A percentile compares a stretch with the other conserved stretches of the same genome.
Conservation (phyloP, 2,329 filamentous ascomycete genomes). For the Mycosphaerella sp. region DNA sequence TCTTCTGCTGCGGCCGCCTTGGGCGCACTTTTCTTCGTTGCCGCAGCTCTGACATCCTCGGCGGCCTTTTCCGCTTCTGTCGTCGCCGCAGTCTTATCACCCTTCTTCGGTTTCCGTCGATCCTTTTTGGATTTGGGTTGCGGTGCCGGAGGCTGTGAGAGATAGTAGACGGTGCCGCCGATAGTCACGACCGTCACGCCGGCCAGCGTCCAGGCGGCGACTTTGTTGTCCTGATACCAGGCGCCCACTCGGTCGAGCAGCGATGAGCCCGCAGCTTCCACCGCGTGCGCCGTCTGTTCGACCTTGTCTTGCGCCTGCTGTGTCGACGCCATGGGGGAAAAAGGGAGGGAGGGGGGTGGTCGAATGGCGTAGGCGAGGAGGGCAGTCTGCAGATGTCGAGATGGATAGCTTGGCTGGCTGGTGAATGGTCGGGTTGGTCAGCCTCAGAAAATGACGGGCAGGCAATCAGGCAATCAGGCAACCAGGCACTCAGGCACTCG, state of each 20-base stretch:
- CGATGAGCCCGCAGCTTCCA: slow-evolving; percentile 53
- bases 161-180: slow-evolving; percentile 88
- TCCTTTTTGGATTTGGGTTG: slow-evolving; percentile 72
- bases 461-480: no score
- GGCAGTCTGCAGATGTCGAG: not conserved
- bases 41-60: slow-evolving; percentile 16
- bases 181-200: slow-evolving; percentile 89
- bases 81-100: slow-evolving; percentile 43
- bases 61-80: slow-evolving; percentile 30
- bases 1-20: slow-evolving; percentile 33
- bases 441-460: slow-evolving; percentile 3
- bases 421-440: not conserved
- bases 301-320: slow-evolving; percentile 16
- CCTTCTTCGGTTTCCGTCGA: slow-evolving; percentile 78
- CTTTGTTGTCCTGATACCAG: slow-evolving; percentile 95
- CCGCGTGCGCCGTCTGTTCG: slow-evolving; percentile 17
- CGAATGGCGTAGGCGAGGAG: slow-evolving; percentile 3
- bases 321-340: slow-evolving; percentile 14
- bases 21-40: slow-evolving; percentile 21
- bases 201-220: slow-evolving; percentile 90
- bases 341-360: not conserved
- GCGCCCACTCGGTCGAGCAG: slow-evolving; percentile 83
- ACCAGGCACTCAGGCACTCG: no score
- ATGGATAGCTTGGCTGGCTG: slow-evolving; percentile 4
- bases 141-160: slow-evolving; percentile 44